Base-by-base conservation (phyloP, 1,139 yeast genomes). In the Geotrichum phurueaensis region DNA sequence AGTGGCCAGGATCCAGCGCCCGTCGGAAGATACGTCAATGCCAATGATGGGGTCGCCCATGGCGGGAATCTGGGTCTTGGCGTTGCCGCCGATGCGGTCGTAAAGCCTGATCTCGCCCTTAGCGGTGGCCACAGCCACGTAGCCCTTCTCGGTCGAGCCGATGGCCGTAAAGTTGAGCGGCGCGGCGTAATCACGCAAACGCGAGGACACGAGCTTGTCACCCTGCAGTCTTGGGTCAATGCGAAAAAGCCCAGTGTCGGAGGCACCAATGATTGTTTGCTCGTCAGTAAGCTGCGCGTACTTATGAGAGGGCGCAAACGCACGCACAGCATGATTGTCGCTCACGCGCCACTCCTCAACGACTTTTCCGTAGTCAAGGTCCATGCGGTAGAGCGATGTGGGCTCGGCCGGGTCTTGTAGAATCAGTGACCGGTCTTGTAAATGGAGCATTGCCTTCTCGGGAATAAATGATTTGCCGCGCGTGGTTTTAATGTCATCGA, bases 1-100 rank as follows among this genome's bases (percentile, higher is more conserved):
- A 0, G 97, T 90, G 1, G 91, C 95, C 64, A 91, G 76, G 51
- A 90, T 69, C 89, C 92, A 90, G 69, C 83, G 79, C 61, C 97
- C 97, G 70, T 88, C 95, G 27, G 86, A 83, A 6, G 96, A 84
- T 0, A 83, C 84, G 62, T 88, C 92, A 36, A 89, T 68, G 33
- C 87, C 87, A 56, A 79, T 75, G 55, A 87, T 82, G 2, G 84
- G 77, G 65, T 89, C 95, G 18, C 96, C 97, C 60, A 90, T 76
- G 0, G 96, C 89, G 0, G 97, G 96, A 48, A 90, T 75, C 22
- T 82, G 79, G 0, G 94, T 85, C 75, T 87, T 89, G 0, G 96
- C 96, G 66, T 81, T 82, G 62, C 80, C 78, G n/a, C 96, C 96
- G n/a, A 89, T 70, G 63, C 81, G 77, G 72, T 89, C 89, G 71